These are phyloP conservation scores for Ampelocalamus luodianensis DNA, from an alignment of 176 grass and related monocot species.

Conservation along the genomic window DNA sequence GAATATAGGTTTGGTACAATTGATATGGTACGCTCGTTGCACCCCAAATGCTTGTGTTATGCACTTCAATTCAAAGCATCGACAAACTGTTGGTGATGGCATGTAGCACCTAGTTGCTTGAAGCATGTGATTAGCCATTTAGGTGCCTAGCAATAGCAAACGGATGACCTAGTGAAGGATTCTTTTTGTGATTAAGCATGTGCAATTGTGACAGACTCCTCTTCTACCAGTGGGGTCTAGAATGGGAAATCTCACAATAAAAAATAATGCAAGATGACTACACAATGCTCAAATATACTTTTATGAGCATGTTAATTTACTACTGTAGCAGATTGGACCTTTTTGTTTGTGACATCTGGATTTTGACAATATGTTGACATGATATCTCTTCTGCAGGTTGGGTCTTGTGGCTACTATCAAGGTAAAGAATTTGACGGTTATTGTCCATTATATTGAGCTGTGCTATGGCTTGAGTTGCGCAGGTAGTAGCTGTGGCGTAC, in stretches of 20 bases:
- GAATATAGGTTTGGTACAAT: conserved; percentile 12
- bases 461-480: too few species aligned
- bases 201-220: background rate
- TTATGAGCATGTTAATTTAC: conserved; percentile 1
- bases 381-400: conserved; percentile 60
- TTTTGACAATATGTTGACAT: conserved; percentile 31
- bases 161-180: background rate
- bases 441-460: conserved; percentile 17
- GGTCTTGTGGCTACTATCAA: conserved; percentile 87
- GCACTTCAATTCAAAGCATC: background rate
- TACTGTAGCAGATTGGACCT: background rate
- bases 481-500: too few species aligned
- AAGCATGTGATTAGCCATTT: conserved; percentile 13
- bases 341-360: background rate
- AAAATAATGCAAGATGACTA: background rate
- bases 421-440: conserved; percentile 47
- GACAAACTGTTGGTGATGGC: background rate
- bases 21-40: background rate
- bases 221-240: background rate
- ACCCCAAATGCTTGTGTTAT: background rate
- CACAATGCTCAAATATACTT: background rate
- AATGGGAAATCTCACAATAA: background rate
- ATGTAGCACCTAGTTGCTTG: conserved; percentile 17
- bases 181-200: background rate
- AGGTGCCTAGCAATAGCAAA: background rate